These are phyloP conservation scores for Pelargonium myrrhifolium DNA, from an alignment of 441 rosid species.

Conservation along the genomic window DNA sequence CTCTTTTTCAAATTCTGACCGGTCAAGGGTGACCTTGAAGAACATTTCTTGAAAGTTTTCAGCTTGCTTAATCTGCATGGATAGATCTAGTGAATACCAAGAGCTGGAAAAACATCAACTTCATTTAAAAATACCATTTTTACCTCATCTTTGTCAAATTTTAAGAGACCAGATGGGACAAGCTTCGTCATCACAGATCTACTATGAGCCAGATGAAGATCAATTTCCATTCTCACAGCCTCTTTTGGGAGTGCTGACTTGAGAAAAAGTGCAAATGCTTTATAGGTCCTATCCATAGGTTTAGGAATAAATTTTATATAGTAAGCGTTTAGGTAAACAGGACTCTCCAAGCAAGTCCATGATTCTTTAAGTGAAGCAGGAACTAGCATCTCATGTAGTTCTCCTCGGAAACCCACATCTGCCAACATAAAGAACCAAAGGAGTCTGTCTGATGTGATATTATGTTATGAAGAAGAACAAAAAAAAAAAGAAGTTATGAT, in stretches of 20 bases:
- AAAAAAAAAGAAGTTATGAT: slow-evolving; percentile 8
- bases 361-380: slow-evolving; percentile 53
- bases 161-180: slow-evolving; percentile 38
- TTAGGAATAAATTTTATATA: slow-evolving; percentile 57
- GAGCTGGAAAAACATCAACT: slow-evolving; percentile 15
- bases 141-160: slow-evolving; percentile 62
- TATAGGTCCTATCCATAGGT: slow-evolving; percentile 78
- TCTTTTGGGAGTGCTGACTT: slow-evolving; percentile 72
- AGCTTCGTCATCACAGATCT: slow-evolving; percentile 66
- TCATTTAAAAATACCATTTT: slow-evolving; percentile 15
- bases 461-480: background rate
- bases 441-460: slow-evolving; percentile 8
- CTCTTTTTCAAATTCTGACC: slow-evolving; percentile 45
- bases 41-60: slow-evolving; percentile 76
- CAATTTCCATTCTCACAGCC: slow-evolving; percentile 66
- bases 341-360: slow-evolving; percentile 40
- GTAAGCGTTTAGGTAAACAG: slow-evolving; percentile 47
- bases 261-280: slow-evolving; percentile 71
- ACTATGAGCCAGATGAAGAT: slow-evolving; percentile 85
- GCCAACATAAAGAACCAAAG: slow-evolving; percentile 28
- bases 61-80: slow-evolving; percentile 57
- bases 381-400: slow-evolving; percentile 74
- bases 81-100: slow-evolving; percentile 17
- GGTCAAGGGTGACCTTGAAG: slow-evolving; percentile 69
- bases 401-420: slow-evolving; percentile 54